phyloP scores from a whole-genome alignment of 2,329 filamentous ascomycete species.

The Grosmannia serpens region DNA sequence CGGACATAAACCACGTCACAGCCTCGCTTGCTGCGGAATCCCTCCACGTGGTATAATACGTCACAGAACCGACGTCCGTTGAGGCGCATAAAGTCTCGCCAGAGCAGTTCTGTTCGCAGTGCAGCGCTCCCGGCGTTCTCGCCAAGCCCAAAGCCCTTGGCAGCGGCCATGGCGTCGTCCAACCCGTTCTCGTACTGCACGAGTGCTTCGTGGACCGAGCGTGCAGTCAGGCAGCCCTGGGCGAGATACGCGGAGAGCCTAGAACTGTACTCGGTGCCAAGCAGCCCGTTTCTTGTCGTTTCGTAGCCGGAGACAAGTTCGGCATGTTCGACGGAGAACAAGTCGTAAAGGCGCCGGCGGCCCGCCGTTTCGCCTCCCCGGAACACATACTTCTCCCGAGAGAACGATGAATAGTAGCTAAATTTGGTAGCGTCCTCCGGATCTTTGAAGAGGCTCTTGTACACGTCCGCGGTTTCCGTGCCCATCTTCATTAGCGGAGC shows the following conservation, averaged over 20 bases:
- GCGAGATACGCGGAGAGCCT: conserved; percentile 66
- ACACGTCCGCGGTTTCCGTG: conserved; percentile 26
- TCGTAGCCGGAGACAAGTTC: conserved; percentile 56
- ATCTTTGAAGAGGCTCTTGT: no score
- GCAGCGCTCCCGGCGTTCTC: conserved; percentile 61
- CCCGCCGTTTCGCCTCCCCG: conserved; percentile 54
- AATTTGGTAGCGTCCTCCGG: no score
- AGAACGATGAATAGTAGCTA: no score
- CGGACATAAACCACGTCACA: neutral
- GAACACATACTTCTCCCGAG: no score
- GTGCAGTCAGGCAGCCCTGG: conserved; percentile 59
- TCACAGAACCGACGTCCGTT: conserved; percentile 58
- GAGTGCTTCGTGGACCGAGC: conserved; percentile 60
- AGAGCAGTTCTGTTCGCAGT: conserved; percentile 62
- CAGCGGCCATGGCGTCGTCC: conserved; percentile 25
- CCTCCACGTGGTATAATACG: conserved; percentile 52
- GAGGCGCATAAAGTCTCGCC: conserved; percentile 73
- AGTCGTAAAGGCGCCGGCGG: conserved; percentile 44
- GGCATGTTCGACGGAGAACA: conserved; percentile 36
- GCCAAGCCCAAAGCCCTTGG: conserved; percentile 51
- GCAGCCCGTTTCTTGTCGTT: conserved; percentile 57
- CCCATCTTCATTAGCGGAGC: conserved; percentile 39
- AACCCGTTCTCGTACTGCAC: conserved; percentile 57
- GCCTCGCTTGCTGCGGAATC: conserved; percentile 36
- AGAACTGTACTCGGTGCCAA: conserved; percentile 61